A percentile compares a stretch with the other conserved stretches of the same genome.
These are phyloP conservation scores for Coriaria nepalensis DNA, from an alignment of 306 rosid genomes.

Conservation along the genomic window DNA sequence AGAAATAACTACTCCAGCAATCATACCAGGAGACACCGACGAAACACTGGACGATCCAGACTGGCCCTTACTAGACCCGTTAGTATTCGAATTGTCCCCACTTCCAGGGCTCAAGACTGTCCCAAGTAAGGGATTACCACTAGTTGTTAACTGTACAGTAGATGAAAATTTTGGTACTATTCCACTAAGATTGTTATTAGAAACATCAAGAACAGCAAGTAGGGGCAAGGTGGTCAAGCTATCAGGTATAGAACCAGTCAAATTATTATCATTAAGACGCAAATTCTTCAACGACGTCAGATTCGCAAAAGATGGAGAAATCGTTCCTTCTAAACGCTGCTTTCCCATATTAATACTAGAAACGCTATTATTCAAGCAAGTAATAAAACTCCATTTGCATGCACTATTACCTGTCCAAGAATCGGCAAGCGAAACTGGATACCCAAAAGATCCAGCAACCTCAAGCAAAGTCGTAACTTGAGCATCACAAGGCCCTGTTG, in stretches of 20 bases:
- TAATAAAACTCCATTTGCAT: conserved; percentile 35
- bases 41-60: conserved; percentile 7
- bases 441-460: conserved; percentile 34
- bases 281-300: conserved; percentile 38
- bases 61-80: conserved; percentile 16
- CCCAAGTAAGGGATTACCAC: conserved; percentile 50
- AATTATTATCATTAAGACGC: conserved; percentile 27
- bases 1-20: conserved; percentile 53
- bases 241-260: conserved; percentile 45
- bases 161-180: conserved; percentile 37
- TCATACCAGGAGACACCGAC: conserved; percentile 34
- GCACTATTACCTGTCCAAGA: conserved; percentile 34
- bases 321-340: conserved; percentile 35
- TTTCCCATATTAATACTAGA: conserved; percentile 25
- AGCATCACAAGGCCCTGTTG: conserved; percentile 37
- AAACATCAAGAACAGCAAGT: conserved; percentile 45
- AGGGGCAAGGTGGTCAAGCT: conserved; percentile 27
- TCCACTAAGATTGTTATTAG: conserved; percentile 48
- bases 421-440: conserved; percentile 23
- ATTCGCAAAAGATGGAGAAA: conserved; percentile 54
- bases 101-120: conserved; percentile 24
- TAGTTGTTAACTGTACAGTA: conserved; percentile 23
- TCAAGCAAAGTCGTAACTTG: conserved; percentile 32
- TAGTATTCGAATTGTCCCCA: conserved; percentile 21
- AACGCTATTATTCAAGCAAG: conserved; percentile 18